These are phyloP conservation scores for Lanmaoa rubissima DNA, from an alignment of 768 basidiomycete species.

Conservation along the genomic window DNA sequence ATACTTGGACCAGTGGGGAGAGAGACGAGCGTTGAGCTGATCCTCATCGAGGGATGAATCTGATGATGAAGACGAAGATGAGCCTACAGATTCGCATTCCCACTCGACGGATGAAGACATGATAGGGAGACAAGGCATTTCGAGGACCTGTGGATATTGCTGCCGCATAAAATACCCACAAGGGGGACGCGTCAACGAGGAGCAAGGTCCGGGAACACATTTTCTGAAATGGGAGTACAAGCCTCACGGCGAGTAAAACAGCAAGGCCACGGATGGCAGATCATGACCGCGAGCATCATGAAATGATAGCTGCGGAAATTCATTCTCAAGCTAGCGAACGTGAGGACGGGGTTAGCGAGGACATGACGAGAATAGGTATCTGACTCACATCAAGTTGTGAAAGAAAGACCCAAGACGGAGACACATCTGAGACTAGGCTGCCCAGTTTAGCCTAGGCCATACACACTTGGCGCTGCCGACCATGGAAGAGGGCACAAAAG, in stretches of 20 bases:
- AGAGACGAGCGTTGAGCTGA: constrained; percentile 55
- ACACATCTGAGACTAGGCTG: constrained; percentile 11
- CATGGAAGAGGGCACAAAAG: constrained; percentile 82
- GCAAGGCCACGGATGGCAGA: background rate
- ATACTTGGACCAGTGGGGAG: constrained; percentile 63
- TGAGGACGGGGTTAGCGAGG: background rate
- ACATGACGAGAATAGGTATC: background rate
- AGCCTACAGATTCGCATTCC: constrained; percentile 24
- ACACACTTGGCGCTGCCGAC: background rate
- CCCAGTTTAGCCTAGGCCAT: constrained; percentile 1
- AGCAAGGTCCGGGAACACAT: background rate
- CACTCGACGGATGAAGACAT: constrained; percentile 67
- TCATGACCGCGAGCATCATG: background rate
- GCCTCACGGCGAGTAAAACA: background rate
- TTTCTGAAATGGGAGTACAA: background rate
- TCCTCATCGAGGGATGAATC: constrained; percentile 50
- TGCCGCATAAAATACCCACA: constrained; percentile 14
- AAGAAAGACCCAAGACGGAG: constrained; percentile 10
- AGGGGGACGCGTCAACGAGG: background rate
- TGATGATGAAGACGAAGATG: constrained; percentile 46
- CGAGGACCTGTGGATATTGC: background rate
- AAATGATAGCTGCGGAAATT: background rate
- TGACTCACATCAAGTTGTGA: constrained; percentile 5
- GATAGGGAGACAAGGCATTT: constrained; percentile 47
- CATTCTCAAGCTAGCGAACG: constrained; percentile 1